Percentiles rank a stretch among this genome's conserved stretches.
Evolutionary conservation across 148 eudicot species (phyloP).

Genomic region (Euryodendron excelsum): DNA sequence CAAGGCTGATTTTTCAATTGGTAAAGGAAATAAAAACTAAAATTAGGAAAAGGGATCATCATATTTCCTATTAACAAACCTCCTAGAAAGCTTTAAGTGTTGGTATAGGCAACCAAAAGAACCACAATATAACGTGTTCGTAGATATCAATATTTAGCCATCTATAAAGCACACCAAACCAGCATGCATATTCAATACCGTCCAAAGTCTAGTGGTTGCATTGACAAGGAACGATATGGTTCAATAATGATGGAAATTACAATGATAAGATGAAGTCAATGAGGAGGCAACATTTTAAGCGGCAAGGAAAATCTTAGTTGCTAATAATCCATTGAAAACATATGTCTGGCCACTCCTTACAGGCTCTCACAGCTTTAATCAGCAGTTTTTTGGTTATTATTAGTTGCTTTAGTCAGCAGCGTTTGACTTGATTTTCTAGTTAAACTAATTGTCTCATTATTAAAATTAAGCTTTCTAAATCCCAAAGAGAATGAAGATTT

Average conservation of each 20-base stretch:
- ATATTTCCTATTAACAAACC: background rate
- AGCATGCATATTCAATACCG: too few species aligned
- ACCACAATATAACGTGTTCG: too few species aligned
- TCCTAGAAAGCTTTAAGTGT: background rate
- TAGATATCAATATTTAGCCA: too few species aligned
- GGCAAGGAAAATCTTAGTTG: background rate
- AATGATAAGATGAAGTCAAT: background rate
- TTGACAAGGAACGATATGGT: background rate
- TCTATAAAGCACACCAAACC: too few species aligned
- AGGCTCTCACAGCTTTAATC: too few species aligned
- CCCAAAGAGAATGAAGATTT: slow-evolving; percentile 5
- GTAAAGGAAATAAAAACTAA: background rate
- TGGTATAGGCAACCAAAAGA: background rate
- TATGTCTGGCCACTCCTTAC: too few species aligned
- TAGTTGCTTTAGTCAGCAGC: background rate
- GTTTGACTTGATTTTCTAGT: background rate
- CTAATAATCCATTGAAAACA: background rate
- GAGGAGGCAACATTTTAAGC: background rate
- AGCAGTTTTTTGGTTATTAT: too few species aligned
- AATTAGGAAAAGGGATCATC: background rate
- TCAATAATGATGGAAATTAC: background rate
- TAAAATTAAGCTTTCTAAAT: background rate
- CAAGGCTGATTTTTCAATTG: background rate
- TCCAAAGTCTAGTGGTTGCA: background rate
- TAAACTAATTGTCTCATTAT: background rate